Conservation (phyloP, 768 basidiomycete genomes). For the Pisolithus tinctorius region DNA sequence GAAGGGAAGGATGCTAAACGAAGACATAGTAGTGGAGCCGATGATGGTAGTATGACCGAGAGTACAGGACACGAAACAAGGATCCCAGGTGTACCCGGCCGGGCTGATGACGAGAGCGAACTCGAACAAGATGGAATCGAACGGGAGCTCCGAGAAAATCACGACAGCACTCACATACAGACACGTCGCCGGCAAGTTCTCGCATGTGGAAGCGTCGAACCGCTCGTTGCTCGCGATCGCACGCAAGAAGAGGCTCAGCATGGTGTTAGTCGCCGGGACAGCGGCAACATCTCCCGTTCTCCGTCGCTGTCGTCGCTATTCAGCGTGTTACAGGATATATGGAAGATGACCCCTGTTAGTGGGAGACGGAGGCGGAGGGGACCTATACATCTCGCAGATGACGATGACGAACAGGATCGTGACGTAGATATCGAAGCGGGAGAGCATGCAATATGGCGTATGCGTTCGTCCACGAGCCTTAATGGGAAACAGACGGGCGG, state of each 20-base stretch:
- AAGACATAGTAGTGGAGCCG: neutral
- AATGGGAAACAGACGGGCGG: neutral
- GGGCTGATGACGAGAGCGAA: no score
- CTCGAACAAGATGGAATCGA: no score
- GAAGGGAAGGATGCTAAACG: neutral
- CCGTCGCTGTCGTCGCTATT: constrained; percentile 16
- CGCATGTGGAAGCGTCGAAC: neutral
- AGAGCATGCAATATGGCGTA: neutral
- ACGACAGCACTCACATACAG: no score
- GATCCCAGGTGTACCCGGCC: no score
- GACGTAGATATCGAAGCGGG: neutral
- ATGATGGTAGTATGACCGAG: neutral
- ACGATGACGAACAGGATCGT: constrained; percentile 1
- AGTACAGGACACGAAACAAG: no score
- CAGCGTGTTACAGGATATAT: constrained; percentile 12
- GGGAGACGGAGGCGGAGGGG: neutral
- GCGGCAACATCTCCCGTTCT: constrained; percentile 2
- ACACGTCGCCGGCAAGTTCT: neutral
- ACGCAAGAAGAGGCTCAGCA: neutral
- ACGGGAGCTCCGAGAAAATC: no score
- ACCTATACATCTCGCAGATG: neutral
- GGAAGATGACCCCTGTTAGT: constrained; percentile 4
- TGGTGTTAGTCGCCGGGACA: neutral
- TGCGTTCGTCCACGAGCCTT: neutral
- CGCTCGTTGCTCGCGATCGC: neutral